phyloP scores from a whole-genome alignment of 768 basidiomycete species.

The Scleroderma citrinum region DNA sequence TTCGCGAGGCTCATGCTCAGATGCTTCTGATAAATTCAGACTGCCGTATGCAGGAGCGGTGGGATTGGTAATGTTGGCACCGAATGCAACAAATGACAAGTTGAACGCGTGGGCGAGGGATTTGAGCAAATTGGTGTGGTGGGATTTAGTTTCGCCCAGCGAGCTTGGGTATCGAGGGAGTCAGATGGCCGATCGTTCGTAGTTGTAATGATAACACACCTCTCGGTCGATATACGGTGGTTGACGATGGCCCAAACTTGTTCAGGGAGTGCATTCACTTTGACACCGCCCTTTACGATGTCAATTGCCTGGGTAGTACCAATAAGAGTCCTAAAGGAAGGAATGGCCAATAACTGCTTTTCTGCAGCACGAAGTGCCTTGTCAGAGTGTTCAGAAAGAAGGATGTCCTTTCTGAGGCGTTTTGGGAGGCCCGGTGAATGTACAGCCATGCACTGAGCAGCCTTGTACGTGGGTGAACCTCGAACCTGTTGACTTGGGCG shows the following conservation, averaged over 20 bases:
- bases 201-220: conserved; percentile 30
- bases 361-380: conserved; percentile 6
- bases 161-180: conserved; percentile 16
- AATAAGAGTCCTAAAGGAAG: conserved; percentile 37
- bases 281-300: conserved; percentile 58
- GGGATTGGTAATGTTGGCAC: conserved; percentile 30
- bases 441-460: conserved; percentile 60
- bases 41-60: conserved; percentile 36
- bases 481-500: conserved; percentile 35
- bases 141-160: conserved; percentile 39
- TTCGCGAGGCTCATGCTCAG: conserved; percentile 41
- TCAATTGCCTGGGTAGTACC: conserved; percentile 79
- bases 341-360: conserved; percentile 1
- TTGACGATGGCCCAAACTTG: conserved; percentile 63
- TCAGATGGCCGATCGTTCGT: not conserved
- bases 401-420: conserved; percentile 43
- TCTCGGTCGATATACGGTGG: conserved; percentile 61
- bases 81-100: conserved; percentile 56
- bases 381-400: conserved; percentile 27
- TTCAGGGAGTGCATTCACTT: conserved; percentile 79
- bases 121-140: conserved; percentile 38
- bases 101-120: conserved; percentile 48
- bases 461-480: conserved; percentile 51
- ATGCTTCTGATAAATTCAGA: conserved; percentile 46
- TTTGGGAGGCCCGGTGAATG: conserved; percentile 52